A percentile compares a stretch with the other conserved stretches of the same genome.
Conservation (phyloP, 441 rosid genomes). For the Gossypium lobatum region DNA sequence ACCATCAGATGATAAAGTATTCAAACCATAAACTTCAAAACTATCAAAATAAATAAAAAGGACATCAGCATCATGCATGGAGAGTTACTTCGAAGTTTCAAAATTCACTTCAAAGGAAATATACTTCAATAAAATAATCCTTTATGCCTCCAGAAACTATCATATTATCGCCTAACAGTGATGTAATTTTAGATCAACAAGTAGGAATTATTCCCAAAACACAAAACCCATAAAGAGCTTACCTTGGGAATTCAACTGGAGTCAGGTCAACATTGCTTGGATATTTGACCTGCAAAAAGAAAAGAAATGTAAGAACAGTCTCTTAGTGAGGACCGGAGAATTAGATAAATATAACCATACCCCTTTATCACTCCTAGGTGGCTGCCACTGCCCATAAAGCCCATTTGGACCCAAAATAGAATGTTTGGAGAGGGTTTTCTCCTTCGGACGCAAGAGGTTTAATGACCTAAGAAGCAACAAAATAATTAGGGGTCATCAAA, state of each 20-base stretch:
- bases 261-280: slow-evolving; percentile 72
- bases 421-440: slow-evolving; percentile 85
- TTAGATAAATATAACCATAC: slow-evolving; percentile 30
- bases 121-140: background rate
- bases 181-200: slow-evolving; percentile 5
- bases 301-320: slow-evolving; percentile 23
- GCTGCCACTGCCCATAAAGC: slow-evolving; percentile 80
- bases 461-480: slow-evolving; percentile 48
- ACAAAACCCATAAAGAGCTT: slow-evolving; percentile 21
- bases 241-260: slow-evolving; percentile 84
- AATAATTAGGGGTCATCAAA: slow-evolving; percentile 17
- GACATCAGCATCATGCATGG: slow-evolving; percentile 1
- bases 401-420: slow-evolving; percentile 89
- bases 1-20: slow-evolving; percentile 17
- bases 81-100: background rate
- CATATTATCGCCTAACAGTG: background rate
- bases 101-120: background rate
- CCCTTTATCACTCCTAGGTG: slow-evolving; percentile 56
- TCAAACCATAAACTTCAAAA: slow-evolving; percentile 16
- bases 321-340: slow-evolving; percentile 15
- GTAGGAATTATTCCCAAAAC: slow-evolving; percentile 4
- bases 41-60: slow-evolving; percentile 5
- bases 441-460: slow-evolving; percentile 53
- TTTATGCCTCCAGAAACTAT: slow-evolving; percentile 9
- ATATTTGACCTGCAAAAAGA: slow-evolving; percentile 59